Percentiles rank a stretch among this genome's conserved stretches.
These are phyloP conservation scores for Myxozyma vanderwaltii DNA, from an alignment of 805 yeast species.

Conservation along the genomic window DNA sequence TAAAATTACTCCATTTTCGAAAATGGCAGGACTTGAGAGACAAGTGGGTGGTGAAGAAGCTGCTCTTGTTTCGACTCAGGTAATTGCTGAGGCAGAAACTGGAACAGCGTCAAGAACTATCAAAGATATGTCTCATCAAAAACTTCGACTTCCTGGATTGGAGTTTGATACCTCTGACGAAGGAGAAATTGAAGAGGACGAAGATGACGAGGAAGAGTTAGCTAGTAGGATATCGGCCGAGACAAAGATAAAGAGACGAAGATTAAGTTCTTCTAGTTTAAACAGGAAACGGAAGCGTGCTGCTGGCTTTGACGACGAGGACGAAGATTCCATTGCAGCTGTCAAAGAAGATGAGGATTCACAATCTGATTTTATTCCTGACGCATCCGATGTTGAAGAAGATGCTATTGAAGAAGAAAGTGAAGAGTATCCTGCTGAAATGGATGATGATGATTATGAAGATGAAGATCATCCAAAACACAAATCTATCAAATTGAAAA, in stretches of 20 bases:
- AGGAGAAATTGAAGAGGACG: slow-evolving; percentile 38
- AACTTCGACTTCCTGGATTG: slow-evolving; percentile 30
- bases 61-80: slow-evolving; percentile 19
- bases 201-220: slow-evolving; percentile 32
- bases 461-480: neutral
- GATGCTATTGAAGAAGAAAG: slow-evolving; percentile 14
- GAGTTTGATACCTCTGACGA: slow-evolving; percentile 34
- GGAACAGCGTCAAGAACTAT: slow-evolving; percentile 1
- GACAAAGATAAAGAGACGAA: slow-evolving; percentile 11
- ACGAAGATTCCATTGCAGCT: neutral
- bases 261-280: neutral
- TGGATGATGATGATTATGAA: slow-evolving; percentile 35
- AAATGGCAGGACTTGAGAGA: slow-evolving; percentile 57
- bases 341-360: slow-evolving; percentile 18
- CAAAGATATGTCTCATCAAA: slow-evolving; percentile 26
- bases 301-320: slow-evolving; percentile 14
- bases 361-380: slow-evolving; percentile 18
- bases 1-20: slow-evolving; percentile 90
- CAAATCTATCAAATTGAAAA: neutral
- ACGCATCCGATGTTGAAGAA: slow-evolving; percentile 14
- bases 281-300: neutral
- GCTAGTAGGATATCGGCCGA: slow-evolving; percentile 1
- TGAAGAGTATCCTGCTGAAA: slow-evolving; percentile 37
- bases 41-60: slow-evolving; percentile 37
- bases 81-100: slow-evolving; percentile 3